Evolutionary conservation across 2,329 filamentous ascomycete species (phyloP).

Genomic region (Aspergillus neotritici): DNA sequence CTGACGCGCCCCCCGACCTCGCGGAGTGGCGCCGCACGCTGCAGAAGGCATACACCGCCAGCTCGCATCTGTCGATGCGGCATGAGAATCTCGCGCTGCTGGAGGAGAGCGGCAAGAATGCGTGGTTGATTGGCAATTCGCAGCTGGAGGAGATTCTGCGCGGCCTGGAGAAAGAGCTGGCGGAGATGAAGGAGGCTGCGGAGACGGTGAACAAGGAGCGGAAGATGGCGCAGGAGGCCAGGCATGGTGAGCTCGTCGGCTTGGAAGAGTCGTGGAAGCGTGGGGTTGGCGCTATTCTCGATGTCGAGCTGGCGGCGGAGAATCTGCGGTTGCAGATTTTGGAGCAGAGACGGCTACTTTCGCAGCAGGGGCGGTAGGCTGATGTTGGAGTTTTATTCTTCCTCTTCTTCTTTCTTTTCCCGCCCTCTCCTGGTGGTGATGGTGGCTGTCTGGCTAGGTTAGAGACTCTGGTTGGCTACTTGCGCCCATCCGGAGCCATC

Average conservation of each 20-base stretch:
- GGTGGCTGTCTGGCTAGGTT: no score
- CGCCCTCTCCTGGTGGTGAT: no score
- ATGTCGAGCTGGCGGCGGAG: slow-evolving; percentile 82
- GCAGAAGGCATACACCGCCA: slow-evolving; percentile 53
- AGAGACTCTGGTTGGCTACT: no score
- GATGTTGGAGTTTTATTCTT: no score
- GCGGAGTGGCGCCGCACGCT: slow-evolving; percentile 49
- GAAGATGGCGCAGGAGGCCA: slow-evolving; percentile 63
- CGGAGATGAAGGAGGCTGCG: slow-evolving; percentile 59
- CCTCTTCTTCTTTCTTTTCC: no score
- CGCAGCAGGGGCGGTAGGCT: slow-evolving; percentile 28
- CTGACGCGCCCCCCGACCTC: slow-evolving; percentile 29
- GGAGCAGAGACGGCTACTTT: slow-evolving; percentile 49
- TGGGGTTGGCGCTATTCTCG: slow-evolving; percentile 71
- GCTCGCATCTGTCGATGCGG: slow-evolving; percentile 53
- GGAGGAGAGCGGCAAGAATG: slow-evolving; percentile 77
- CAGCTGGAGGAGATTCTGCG: slow-evolving; percentile 68
- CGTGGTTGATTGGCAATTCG: slow-evolving; percentile 83
- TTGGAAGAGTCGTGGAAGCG: slow-evolving; percentile 74
- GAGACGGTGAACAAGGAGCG: slow-evolving; percentile 68
- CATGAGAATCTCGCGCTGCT: slow-evolving; percentile 65
- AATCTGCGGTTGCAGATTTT: slow-evolving; percentile 62
- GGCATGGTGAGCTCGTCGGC: slow-evolving; percentile 64
- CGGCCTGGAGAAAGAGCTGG: slow-evolving; percentile 68
- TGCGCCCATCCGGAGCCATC: no score